These are phyloP conservation scores for Iris pallida DNA, from an alignment of 116 monocot species.

Conservation along the genomic window DNA sequence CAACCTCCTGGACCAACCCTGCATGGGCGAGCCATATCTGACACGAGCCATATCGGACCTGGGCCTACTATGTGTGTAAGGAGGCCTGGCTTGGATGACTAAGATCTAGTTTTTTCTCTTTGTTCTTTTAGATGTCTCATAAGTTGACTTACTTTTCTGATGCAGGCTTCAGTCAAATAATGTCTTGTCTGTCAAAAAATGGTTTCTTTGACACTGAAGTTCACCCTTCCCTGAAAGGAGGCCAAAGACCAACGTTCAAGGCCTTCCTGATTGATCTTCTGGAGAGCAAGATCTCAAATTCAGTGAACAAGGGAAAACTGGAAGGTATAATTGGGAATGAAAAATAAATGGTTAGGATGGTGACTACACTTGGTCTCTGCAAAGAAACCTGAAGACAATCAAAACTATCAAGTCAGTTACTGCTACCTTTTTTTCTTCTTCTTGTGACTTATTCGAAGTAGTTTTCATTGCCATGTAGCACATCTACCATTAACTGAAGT, in stretches of 20 bases:
- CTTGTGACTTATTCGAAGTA: too few relatives aligned
- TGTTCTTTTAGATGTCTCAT: too few relatives aligned
- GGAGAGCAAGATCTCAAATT: conserved; percentile 2
- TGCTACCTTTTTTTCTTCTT: conserved; percentile 5
- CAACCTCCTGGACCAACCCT: too few relatives aligned
- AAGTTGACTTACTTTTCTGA: background rate
- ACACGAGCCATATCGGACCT: too few relatives aligned
- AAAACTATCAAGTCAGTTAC: conserved; percentile 71
- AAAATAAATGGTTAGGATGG: conserved; percentile 41
- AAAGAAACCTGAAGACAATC: conserved; percentile 53
- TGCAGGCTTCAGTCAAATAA: conserved; percentile 91
- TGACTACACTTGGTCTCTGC: conserved; percentile 56
- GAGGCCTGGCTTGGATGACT: too few relatives aligned
- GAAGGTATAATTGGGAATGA: conserved; percentile 22
- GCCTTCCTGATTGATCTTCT: conserved; percentile 63
- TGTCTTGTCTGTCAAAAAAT: conserved; percentile 78
- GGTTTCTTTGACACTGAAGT: conserved; percentile 69
- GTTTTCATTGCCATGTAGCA: too few relatives aligned
- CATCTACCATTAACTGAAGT: too few relatives aligned
- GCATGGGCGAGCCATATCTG: too few relatives aligned
- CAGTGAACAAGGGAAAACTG: background rate
- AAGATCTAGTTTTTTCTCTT: too few relatives aligned
- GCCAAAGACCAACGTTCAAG: conserved; percentile 44
- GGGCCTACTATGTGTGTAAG: too few relatives aligned
- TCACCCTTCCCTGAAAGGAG: conserved; percentile 58